Base-by-base conservation (phyloP, 2,329 filamentous ascomycete genomes). In the Aaosphaeria pasadenensis region DNA sequence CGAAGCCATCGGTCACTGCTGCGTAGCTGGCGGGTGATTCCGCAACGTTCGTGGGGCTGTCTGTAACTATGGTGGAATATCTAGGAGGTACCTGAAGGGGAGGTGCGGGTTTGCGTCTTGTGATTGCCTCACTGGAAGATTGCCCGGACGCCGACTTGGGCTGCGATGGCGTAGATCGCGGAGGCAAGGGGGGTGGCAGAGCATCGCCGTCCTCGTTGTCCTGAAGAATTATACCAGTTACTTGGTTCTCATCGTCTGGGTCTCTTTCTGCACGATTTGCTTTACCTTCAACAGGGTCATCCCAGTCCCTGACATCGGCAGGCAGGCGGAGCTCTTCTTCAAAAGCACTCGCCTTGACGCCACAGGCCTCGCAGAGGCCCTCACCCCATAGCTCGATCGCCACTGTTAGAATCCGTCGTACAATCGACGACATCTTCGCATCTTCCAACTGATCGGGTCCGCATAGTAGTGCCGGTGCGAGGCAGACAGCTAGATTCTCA, bases 381-480 rank as follows among this genome's bases (percentile, higher is more conserved):
- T 74, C 54, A 2, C 68, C 57, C 76, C 78, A 76, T 55, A 71
- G 54, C 9, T 73, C 65, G 36, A 80, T 73, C 2, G 77, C 75
- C 33, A 74, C 70, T 39, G 74, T 71, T 11, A 82, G 60, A 4
- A 82, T 70, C 9, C 73, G 71, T 17, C 74, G 69, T n/a, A 81
- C 67, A 11, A 79, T 74, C 1, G 71, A 73, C 4, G 77, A 77
- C 60, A 80, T 74, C 54, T 77, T 80, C 0, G 75, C 77, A 52
- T 82, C 79, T 50, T 79, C 76, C 36, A 80, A 64, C 54, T 80
- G 77, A 58, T 82, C 76, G 4, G 76, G 74, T 0, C 78, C 78
- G 52, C 74, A 74, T 9, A 81, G 58, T 4, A 82, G 61, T 36
- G 75, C 74, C 35, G 79, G 78, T 3, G 76, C 76, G 56, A 82